Base-by-base conservation (phyloP, 176 grass and related monocot species). In the Musa schizocarpa region DNA sequence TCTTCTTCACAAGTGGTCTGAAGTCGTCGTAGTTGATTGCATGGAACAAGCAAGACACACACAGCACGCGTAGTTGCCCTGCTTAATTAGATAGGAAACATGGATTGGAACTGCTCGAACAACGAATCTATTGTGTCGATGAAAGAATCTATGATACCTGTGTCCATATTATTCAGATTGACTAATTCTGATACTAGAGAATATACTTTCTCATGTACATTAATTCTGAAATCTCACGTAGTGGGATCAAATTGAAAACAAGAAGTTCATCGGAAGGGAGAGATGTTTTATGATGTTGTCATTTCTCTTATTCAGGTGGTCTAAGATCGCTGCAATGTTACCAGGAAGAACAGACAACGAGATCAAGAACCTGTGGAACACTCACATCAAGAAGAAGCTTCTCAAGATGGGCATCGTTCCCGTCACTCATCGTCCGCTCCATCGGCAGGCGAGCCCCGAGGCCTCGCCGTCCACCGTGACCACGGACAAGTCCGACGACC, bases 341-440 rank as follows among this genome's bases (percentile, higher is more conserved):
- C 77, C 77, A 0, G 77, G 77, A 49, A 79, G 77, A 71, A 79
- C 77, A 9, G 77, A 79, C n/a, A 79, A 79, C 29, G 77, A 79
- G 66, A 79, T 79, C 50, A 79, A 79, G 65, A 79, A 79, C 52
- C 77, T 58, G 9, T 79, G 77, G 77, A 79, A 79, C 77, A 79
- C 77, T 13, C 77, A 79, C 66, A 79, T 79, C 27, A 79, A 79
- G 66, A 79, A 79, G 66, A 79, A 79, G 26, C 77, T 79, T 10
- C 24, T 54, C 13, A 79, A 79, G 54, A 79, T 79, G 66, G 66
- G 65, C 16, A 79, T 79, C 13, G 77, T 71, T n/a, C 77, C 77
- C 11, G 8, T 50, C 77, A 71, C 53, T 50, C 77, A 79, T n/a
- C 12, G 61, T 24, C 77, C 77, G 1, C 20, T 79, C 14, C 1